Evolutionary conservation across 2,329 filamentous ascomycete species (phyloP), one percentile per base, ranked within the genome.

Genomic region (Dryadomyces sulphureus): DNA sequence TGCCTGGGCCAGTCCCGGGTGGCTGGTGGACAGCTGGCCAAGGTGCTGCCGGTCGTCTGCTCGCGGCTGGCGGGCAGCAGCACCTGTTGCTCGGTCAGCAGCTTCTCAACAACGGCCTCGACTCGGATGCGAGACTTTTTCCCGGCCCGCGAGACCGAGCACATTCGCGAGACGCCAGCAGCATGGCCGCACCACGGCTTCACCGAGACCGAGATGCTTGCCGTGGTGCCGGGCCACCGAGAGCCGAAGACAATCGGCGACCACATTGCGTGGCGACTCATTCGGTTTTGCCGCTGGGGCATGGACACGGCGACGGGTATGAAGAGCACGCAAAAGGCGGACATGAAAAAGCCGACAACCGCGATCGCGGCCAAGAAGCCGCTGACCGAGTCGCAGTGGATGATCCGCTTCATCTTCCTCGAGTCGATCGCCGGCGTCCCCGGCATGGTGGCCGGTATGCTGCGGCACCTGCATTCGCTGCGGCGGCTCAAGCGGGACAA

Each of bases 371-470:
- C 74, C 47, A 57, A 75, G 45, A 65, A 75, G 69, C 65, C 80
- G 60, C 56, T 94, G 70, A 92, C 77, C 0, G 89, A 94, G 60
- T 69, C 80, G 5, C 92, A 96, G 65, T 98, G 92, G 70, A 71
- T 95, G 55, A 76, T 84, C 42, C 76, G 90, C 7, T 90, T 94
- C 58, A 75, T 98, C 54, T 98, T 98, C 62, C 73, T 98, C 30
- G 92, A 98, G 62, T 89, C 82, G 42, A 86, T 98, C 35, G 92
- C 92, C 12, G 92, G 88, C 30, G 92, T 96, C 0, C 92, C 92
- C 0, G 92, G 92, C 7, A 96, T 96, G 87, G 90, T 96, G 0
- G 92, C 83, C 0, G 92, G 88, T 20, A 95, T 94, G 84, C 70
- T 96, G 16, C 73, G 92, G 30, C 92, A 98, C 64, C 71, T 96